These are phyloP conservation scores for Aspergillus thermomutatus DNA, from an alignment of 2,329 filamentous ascomycete genomes.

Conservation along the genomic window DNA sequence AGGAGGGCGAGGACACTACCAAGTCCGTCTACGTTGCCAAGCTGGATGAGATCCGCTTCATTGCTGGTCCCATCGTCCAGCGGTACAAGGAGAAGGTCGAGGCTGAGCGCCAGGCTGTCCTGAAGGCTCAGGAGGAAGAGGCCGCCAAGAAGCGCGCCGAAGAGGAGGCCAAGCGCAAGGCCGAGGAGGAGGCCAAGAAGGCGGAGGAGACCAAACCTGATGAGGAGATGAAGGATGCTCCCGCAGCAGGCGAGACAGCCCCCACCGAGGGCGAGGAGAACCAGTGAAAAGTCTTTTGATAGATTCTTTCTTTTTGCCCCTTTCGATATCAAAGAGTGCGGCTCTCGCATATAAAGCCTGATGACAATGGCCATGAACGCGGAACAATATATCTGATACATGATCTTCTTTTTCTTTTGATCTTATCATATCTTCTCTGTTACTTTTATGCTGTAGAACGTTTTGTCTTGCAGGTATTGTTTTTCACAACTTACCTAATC, in stretches of 20 bases:
- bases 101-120: slow-evolving; percentile 73
- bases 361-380: slow-evolving; percentile 22
- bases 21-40: slow-evolving; percentile 94
- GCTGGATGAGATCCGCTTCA: slow-evolving; percentile 88
- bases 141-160: slow-evolving; percentile 61
- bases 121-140: slow-evolving; percentile 63
- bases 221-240: slow-evolving; percentile 61
- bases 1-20: slow-evolving; percentile 89
- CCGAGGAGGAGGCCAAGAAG: slow-evolving; percentile 65
- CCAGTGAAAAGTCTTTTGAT: slow-evolving; percentile 28
- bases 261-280: slow-evolving; percentile 35
- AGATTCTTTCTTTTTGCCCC: neutral
- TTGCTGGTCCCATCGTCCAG: slow-evolving; percentile 88
- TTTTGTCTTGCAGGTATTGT: neutral
- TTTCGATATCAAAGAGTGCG: slow-evolving; percentile 11
- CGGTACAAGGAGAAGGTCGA: slow-evolving; percentile 94
- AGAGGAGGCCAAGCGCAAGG: slow-evolving; percentile 72
- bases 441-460: neutral
- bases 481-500: neutral
- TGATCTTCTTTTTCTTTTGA: slow-evolving; percentile 8
- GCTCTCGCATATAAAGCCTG: slow-evolving; percentile 13
- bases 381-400: slow-evolving; percentile 15
- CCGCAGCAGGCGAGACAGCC: slow-evolving; percentile 38
- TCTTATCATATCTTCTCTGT: neutral
- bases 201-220: slow-evolving; percentile 42